phyloP scores from a whole-genome alignment of 768 basidiomycete species.

The Mrakia gelida region DNA sequence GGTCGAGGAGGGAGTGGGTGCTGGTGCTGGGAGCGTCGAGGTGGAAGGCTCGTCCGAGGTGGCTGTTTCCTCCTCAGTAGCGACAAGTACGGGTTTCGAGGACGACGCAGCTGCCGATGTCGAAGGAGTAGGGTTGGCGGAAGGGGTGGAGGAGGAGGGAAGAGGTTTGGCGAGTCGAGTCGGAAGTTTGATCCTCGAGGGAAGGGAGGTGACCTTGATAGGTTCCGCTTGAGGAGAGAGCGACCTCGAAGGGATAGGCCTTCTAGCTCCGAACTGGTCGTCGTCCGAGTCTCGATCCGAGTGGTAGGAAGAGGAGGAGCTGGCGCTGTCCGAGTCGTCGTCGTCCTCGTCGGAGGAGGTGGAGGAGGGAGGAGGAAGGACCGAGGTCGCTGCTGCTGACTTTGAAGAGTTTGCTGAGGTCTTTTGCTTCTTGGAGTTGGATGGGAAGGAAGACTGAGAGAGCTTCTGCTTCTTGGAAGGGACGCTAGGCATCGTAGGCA shows the following conservation, averaged over 20 bases:
- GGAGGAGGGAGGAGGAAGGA: not conserved
- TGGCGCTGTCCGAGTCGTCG: slow-evolving; percentile 16
- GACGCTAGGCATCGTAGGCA: not conserved
- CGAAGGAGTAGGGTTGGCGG: not conserved
- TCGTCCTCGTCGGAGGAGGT: not conserved
- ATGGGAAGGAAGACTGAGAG: not conserved
- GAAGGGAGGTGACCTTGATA: slow-evolving; percentile 11
- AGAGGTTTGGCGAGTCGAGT: slow-evolving; percentile 9
- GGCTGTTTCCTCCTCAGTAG: not conserved
- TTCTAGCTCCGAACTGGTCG: not conserved
- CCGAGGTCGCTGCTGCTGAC: not conserved
- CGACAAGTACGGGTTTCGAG: not conserved
- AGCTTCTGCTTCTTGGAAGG: slow-evolving; percentile 21
- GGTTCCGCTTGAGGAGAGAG: slow-evolving; percentile 6
- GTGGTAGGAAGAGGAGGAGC: not conserved
- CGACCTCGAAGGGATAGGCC: not conserved
- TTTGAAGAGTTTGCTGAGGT: too few relatives aligned
- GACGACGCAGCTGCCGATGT: not conserved
- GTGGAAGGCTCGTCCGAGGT: not conserved
- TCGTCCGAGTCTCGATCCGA: slow-evolving; percentile 13
- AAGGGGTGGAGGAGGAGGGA: not conserved
- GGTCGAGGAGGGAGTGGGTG: slow-evolving; percentile 20
- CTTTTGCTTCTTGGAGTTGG: not conserved
- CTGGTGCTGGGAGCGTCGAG: not conserved
- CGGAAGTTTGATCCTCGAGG: slow-evolving; percentile 27